Evolutionary conservation across 768 basidiomycete species (phyloP), one percentile per base, ranked within the genome.

Genomic region (Saitozyma sp.): DNA sequence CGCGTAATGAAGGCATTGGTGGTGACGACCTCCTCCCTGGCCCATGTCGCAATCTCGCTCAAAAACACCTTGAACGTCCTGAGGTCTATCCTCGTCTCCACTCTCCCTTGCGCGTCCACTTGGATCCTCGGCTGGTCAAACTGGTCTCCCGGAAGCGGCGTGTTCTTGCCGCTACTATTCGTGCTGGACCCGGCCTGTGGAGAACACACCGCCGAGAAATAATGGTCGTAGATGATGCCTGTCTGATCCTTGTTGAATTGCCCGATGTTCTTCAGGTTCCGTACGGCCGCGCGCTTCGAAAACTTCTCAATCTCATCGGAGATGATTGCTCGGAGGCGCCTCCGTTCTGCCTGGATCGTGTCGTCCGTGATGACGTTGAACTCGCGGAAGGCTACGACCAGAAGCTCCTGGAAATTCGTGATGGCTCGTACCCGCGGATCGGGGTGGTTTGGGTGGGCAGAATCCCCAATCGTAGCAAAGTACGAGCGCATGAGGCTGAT

Each of bases 331-430:
- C 95, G 85, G 82, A 90, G 92, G 53, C 88, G 86, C 65, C 86
- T 85, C 20, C 96, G 87, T 79, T 99, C 96, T 11, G 85, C 83
- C 14, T 86, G 85, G 70, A 99, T 97, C 16, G 89, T 89, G 9
- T 98, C 96, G 70, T 97, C 95, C 0, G 92, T 92, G 78, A 99
- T 96, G 65, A 92, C 85, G 5, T 91, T 89, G 78, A 99, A 98
- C 77, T 99, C 96, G 60, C 96, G 86, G 86, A 99, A 99, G 3
- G 96, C 95, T 59, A 99, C 88, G 8, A 98, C 87, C 48, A 97
- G 87, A 0, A 92, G 86, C 80, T 99, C 94, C 79, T 98, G 96
- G 84, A 99, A 99, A 59, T 90, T 88, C 9, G 93, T 97, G 71
- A 97, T 95, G 19, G 92, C 91, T 11, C 94, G 89, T 4, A 90